Evolutionary conservation across 2,329 filamentous ascomycete genomes (phyloP), one percentile per base, ranked within the genome.

Genomic region (Colletotrichum gloeosporioides): DNA sequence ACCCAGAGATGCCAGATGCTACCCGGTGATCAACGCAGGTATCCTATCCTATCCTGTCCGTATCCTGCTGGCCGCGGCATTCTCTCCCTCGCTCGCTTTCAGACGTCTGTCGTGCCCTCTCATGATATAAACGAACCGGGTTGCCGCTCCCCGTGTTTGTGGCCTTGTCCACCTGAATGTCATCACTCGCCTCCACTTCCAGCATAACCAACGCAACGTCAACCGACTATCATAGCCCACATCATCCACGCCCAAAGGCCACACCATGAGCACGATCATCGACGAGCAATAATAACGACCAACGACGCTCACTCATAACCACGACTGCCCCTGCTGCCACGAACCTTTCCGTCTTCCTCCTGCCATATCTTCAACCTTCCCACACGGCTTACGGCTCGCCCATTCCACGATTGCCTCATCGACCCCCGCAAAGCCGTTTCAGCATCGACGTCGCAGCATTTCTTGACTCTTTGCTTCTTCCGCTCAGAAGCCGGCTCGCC

Each of bases 121-220:
- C 55, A 76, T 59, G 70, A 73, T 76, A 76, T 76, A 76, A 76
- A 73, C 73, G 68, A 69, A 64, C 57, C 32, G 22, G 39, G 55
- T 62, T 72, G 53, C 73, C 68, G 29, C 68, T 39, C 9, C 39
- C 27, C 73, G 69, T 39, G 73, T 9, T 18, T 57, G 6, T 15
- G 31, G 53, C 53, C 36, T 34, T 69, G 55, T 44, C 36, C 36
- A 57, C 31, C 36, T 32, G 31, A 63, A 73, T 73, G 57, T 36
- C 69, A 76, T 67, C 73, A 63, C 39, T 39, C 63, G 18, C 64
- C 62, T 53, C 73, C 69, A 67, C 72, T 62, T n/a, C 6, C 62
- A 27, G 61, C 72, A 75, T 72, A 71, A 62, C 62, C 25, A 61
- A 53, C 29, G 29, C 61, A 44, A 75, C 62, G 69, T 75, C 73